Evolutionary conservation across 352 stramenopile genomes (phyloP).

Genomic region (Discostella stelligera): DNA sequence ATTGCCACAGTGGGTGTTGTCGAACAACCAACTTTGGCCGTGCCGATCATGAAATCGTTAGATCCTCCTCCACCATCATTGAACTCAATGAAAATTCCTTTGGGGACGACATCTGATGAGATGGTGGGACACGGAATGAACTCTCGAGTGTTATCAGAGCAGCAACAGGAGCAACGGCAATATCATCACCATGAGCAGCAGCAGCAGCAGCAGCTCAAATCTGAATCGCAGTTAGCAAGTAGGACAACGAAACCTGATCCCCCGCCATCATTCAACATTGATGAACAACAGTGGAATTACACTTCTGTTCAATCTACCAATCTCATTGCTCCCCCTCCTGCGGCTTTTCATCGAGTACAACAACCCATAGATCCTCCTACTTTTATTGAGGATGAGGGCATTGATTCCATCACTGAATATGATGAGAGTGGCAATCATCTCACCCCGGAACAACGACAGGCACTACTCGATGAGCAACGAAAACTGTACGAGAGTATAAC

Average conservation of each 20-base stretch:
- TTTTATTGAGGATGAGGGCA: background rate
- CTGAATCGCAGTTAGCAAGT: background rate
- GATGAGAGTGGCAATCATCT: slow-evolving; percentile 55
- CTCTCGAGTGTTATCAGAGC: slow-evolving; percentile 5
- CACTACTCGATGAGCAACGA: slow-evolving; percentile 70
- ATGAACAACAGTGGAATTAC: background rate
- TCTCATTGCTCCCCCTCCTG: background rate
- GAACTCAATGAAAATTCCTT: slow-evolving; percentile 30
- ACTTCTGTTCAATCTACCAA: background rate
- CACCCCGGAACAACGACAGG: slow-evolving; percentile 52
- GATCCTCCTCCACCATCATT: slow-evolving; percentile 39
- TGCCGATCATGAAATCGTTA: slow-evolving; percentile 38
- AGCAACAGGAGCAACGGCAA: background rate
- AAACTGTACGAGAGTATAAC: slow-evolving; percentile 70
- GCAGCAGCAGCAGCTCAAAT: slow-evolving; percentile 6
- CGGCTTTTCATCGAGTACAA: slow-evolving; percentile 4
- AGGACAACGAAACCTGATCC: background rate
- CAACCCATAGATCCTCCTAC: slow-evolving; percentile 13
- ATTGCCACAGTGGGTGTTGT: background rate
- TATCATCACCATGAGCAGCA: background rate
- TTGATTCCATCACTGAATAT: slow-evolving; percentile 46
- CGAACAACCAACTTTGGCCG: slow-evolving; percentile 10
- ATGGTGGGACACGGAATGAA: slow-evolving; percentile 38
- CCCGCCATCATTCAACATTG: slow-evolving; percentile 37
- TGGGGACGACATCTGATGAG: background rate